phyloP scores from a whole-genome alignment of 139 green algal genomes.

The Zygnema circumcarinatum region DNA sequence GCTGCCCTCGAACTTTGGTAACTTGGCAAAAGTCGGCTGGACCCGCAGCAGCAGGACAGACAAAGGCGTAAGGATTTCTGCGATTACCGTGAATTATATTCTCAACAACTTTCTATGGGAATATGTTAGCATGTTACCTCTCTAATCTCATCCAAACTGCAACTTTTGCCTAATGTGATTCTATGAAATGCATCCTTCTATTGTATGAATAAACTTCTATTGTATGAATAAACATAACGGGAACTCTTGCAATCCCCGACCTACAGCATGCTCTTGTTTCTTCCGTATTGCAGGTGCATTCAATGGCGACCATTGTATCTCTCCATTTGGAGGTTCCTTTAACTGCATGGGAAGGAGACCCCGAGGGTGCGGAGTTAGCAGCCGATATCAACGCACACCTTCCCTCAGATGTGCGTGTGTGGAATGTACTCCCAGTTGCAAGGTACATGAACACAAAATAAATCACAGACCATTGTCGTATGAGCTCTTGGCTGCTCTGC shows the following conservation, averaged over 20 bases:
- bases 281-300: constrained; percentile 70
- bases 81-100: no score
- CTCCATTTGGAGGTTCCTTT: constrained; percentile 66
- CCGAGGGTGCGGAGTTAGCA: constrained; percentile 61
- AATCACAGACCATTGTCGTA: no score
- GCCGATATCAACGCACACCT: constrained; percentile 72
- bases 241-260: no score
- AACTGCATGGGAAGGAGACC: constrained; percentile 58
- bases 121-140: no score
- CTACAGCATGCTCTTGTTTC: no score
- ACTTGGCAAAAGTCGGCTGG: constrained; percentile 71
- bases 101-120: neutral
- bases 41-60: constrained; percentile 75
- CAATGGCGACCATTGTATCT: constrained; percentile 66
- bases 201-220: no score
- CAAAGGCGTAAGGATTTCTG: constrained; percentile 69
- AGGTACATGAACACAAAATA: constrained; percentile 20
- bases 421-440: constrained; percentile 15
- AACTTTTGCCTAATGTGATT: no score
- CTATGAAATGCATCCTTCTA: no score
- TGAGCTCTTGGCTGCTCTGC: no score
- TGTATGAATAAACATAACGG: no score
- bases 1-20: constrained; percentile 59
- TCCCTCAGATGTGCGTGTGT: constrained; percentile 62
- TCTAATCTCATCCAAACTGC: no score